Evolutionary conservation across 2,329 filamentous ascomycete species (phyloP).

Genomic region (Ophiocordyceps sinensis): DNA sequence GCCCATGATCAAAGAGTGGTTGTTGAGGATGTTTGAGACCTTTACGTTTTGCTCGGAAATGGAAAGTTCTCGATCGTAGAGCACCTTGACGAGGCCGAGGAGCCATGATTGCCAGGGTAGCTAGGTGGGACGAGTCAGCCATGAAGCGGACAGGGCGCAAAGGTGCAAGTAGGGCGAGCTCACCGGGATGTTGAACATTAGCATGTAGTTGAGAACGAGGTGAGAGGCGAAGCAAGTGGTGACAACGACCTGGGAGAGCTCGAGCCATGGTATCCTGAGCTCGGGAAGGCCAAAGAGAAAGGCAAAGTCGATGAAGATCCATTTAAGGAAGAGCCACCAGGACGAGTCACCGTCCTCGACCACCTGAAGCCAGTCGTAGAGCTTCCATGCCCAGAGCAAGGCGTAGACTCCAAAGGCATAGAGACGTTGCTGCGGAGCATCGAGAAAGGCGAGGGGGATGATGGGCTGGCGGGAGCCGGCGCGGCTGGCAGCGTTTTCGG

Average conservation of each 20-base stretch:
- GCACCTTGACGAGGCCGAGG: conserved; percentile 57
- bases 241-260: conserved; percentile 67
- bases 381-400: conserved; percentile 62
- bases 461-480: conserved; percentile 38
- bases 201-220: conserved; percentile 59
- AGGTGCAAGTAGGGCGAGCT: conserved; percentile 13
- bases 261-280: conserved; percentile 89
- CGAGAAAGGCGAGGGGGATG: conserved; percentile 68
- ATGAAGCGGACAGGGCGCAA: neutral
- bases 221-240: conserved; percentile 59
- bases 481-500: conserved; percentile 20
- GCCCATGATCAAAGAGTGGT: conserved; percentile 84
- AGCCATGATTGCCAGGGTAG: conserved; percentile 64
- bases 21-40: conserved; percentile 73
- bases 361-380: conserved; percentile 72
- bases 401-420: conserved; percentile 74
- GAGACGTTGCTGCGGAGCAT: conserved; percentile 81
- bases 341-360: conserved; percentile 74
- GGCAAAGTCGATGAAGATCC: conserved; percentile 71
- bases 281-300: conserved; percentile 81
- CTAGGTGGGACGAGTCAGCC: conserved; percentile 17
- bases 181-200: conserved; percentile 86
- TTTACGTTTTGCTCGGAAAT: conserved; percentile 92
- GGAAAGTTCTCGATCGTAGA: conserved; percentile 86
- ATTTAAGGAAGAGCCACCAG: conserved; percentile 87